A percentile compares a stretch with the other conserved stretches of the same genome.
Evolutionary conservation across 176 grass and related monocot genomes (phyloP).

Genomic region (Panicum miliaceum): DNA sequence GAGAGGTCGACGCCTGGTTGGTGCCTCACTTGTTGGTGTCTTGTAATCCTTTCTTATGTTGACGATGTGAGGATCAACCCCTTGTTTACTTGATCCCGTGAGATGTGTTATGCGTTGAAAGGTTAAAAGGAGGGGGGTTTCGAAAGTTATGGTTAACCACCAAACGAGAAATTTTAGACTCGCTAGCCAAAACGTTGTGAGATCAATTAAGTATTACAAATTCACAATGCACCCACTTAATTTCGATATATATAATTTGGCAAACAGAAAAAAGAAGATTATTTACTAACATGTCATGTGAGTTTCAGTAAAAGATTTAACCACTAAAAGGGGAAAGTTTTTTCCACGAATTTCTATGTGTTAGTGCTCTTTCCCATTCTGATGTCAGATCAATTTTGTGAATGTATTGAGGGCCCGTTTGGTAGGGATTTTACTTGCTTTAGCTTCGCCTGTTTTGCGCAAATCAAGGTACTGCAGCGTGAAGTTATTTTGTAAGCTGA

Average conservation of each 20-base stretch:
- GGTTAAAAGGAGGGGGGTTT: neutral
- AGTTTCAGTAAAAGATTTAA: no score
- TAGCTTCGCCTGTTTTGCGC: no score
- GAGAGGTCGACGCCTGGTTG: slow-evolving; percentile 12
- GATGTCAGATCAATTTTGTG: neutral
- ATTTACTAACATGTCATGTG: no score
- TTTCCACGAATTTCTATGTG: neutral
- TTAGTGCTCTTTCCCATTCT: neutral
- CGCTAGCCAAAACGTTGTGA: neutral
- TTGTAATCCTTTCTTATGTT: slow-evolving; percentile 11
- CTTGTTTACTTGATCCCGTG: slow-evolving; percentile 22
- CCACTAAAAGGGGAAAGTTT: neutral
- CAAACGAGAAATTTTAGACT: neutral
- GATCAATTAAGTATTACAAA: neutral
- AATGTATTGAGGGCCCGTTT: no score
- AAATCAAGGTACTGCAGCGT: no score
- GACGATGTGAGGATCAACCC: neutral
- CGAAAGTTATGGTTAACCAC: neutral
- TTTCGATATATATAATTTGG: neutral
- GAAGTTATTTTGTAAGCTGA: no score
- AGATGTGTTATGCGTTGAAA: slow-evolving; percentile 22
- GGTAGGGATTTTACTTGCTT: no score
- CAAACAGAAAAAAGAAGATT: neutral
- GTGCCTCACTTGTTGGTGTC: slow-evolving; percentile 33
- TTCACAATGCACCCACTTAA: neutral